A percentile compares a stretch with the other conserved stretches of the same genome.
phyloP scores from a whole-genome alignment of 495 filamentous ascomycete species.

The Penicillium pulvis region DNA sequence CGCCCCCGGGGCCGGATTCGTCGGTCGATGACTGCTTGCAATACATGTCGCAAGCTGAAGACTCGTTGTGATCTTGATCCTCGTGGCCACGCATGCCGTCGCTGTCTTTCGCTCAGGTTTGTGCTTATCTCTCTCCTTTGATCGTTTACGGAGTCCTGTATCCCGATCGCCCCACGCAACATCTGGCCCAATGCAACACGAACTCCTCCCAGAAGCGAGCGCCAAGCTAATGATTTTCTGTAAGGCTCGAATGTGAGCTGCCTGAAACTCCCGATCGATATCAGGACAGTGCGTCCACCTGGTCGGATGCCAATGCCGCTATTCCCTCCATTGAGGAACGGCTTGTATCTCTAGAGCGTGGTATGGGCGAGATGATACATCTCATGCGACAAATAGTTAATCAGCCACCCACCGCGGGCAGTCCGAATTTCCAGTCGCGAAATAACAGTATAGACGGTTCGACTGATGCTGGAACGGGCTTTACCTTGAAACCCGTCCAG shows the following conservation, averaged over 20 bases:
- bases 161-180: neutral
- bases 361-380: slow-evolving; percentile 45
- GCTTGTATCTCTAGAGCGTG: slow-evolving; percentile 37
- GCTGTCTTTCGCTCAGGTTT: slow-evolving; percentile 44
- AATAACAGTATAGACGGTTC: slow-evolving; percentile 33
- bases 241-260: slow-evolving; percentile 43
- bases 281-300: slow-evolving; percentile 37
- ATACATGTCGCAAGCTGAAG: slow-evolving; percentile 49
- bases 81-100: slow-evolving; percentile 44
- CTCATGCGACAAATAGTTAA: slow-evolving; percentile 42
- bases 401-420: slow-evolving; percentile 25
- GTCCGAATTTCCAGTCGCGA: slow-evolving; percentile 20
- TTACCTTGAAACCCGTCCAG: slow-evolving; percentile 37
- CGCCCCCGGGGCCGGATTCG: slow-evolving; percentile 42
- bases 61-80: slow-evolving; percentile 45
- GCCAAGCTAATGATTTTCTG: slow-evolving; percentile 16
- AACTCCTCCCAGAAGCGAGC: neutral
- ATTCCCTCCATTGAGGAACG: slow-evolving; percentile 45
- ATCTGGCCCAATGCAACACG: neutral
- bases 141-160: neutral
- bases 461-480: slow-evolving; percentile 20
- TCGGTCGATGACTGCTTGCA: slow-evolving; percentile 47
- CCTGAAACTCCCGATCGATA: slow-evolving; percentile 41
- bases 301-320: slow-evolving; percentile 37
- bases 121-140: slow-evolving; percentile 6